Base-by-base conservation (phyloP, 768 basidiomycete genomes). In the Amanita thiersii region DNA sequence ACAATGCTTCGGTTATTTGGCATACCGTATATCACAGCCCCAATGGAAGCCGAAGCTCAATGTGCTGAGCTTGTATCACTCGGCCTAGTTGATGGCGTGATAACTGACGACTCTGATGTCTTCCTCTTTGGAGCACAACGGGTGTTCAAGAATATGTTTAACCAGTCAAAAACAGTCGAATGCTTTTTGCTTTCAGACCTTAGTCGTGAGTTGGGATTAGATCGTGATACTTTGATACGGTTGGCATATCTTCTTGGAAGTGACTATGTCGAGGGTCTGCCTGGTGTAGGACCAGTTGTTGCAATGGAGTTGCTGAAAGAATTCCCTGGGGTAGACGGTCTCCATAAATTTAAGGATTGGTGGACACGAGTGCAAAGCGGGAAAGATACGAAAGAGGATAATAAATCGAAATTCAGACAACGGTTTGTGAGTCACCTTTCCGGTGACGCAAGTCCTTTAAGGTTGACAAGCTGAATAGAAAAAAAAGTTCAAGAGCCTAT, bases 111-210 rank as follows among this genome's bases (percentile, higher is more conserved):
- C 60, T 96, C 91, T 3, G 96, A 99, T 55, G 92, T 98, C 37
- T 99, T 99, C 63, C 80, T 99, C 37, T 99, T 99, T 51, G 96
- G 96, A 23, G 94, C 90, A 17, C 63, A 75, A 50, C 82, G 91
- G n/a, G 89, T 98, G 14, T 96, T 86, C 73, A 96, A 94, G 64
- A 98, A 99, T 59, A 94, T 99, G 86, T 99, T 99, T 68, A 97
- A 98, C 58, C 94, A 98, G 61, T 86, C 88, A 36, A 97, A 98
- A 69, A 97, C 92, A 3, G 96, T 97, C 41, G 96, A 99, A 61
- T 92, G 91, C 56, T 99, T 96, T 69, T 66, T 96, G 25, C 64
- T 79, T 2, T 61, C 77, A 4, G 96, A 99, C 56, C 73, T 98
- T 37, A 73, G 73, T 28, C 75, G 92, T 31, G 96, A 99, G 58